phyloP scores from a whole-genome alignment of 768 basidiomycete species.

The Collybia nuda region DNA sequence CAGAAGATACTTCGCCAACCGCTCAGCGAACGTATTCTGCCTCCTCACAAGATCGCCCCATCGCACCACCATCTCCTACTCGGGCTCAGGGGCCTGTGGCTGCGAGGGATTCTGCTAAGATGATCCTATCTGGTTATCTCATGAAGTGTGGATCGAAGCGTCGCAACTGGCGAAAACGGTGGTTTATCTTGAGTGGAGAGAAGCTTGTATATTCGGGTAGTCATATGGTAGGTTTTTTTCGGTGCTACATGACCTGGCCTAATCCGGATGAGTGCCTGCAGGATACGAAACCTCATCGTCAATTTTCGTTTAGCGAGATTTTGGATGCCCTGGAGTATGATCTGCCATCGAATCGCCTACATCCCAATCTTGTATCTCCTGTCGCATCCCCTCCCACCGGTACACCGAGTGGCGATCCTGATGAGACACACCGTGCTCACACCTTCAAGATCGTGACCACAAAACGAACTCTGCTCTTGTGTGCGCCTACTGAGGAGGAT shows the following conservation, averaged over 20 bases:
- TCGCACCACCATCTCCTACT: slow-evolving; percentile 42
- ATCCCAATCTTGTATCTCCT: slow-evolving; percentile 34
- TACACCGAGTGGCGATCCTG: slow-evolving; percentile 33
- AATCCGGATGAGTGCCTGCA: slow-evolving; percentile 29
- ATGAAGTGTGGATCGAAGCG: slow-evolving; percentile 96
- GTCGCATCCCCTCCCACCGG: slow-evolving; percentile 30
- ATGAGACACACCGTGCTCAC: slow-evolving; percentile 46
- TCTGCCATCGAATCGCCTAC: slow-evolving; percentile 52
- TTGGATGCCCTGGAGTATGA: slow-evolving; percentile 92
- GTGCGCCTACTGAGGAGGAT: slow-evolving; percentile 95
- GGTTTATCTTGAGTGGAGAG: slow-evolving; percentile 93
- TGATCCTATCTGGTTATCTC: slow-evolving; percentile 86
- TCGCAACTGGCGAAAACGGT: slow-evolving; percentile 94
- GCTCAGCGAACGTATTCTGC: slow-evolving; percentile 39
- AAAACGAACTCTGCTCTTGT: slow-evolving; percentile 83
- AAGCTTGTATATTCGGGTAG: slow-evolving; percentile 86
- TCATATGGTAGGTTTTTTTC: slow-evolving; percentile 79
- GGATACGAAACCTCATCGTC: slow-evolving; percentile 89
- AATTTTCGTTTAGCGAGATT: slow-evolving; percentile 82
- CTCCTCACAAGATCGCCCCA: slow-evolving; percentile 44
- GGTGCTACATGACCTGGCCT: slow-evolving; percentile 6
- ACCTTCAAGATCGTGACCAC: slow-evolving; percentile 98
- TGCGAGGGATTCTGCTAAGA: slow-evolving; percentile 66
- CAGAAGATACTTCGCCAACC: slow-evolving; percentile 65
- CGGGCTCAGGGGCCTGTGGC: slow-evolving; percentile 27